Percentiles rank a stretch among this genome's conserved stretches.
phyloP scores from a whole-genome alignment of 1,284 basidiomycete genomes.

The Kwoniella shivajii region DNA sequence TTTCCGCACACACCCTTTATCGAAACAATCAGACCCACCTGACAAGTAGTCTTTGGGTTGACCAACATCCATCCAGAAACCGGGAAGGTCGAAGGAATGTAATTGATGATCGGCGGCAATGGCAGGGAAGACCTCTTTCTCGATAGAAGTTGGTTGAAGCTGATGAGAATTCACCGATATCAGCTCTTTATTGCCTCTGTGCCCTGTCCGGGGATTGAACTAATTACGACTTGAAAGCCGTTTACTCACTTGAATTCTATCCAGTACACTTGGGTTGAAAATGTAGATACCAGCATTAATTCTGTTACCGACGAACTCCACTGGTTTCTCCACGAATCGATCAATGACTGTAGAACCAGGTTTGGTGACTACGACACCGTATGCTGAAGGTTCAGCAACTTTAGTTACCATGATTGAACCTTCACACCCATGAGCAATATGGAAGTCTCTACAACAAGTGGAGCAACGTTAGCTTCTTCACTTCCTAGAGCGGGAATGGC shows the following conservation, averaged over 20 bases:
- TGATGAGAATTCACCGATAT: conserved; percentile 14
- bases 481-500: background rate
- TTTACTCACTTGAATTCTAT: conserved; percentile 57
- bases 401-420: conserved; percentile 62
- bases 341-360: conserved; percentile 58
- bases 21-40: conserved; percentile 30
- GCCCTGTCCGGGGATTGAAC: too few relatives aligned
- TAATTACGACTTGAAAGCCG: background rate
- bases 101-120: conserved; percentile 58
- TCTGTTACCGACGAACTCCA: conserved; percentile 60
- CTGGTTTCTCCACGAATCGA: conserved; percentile 62
- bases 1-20: background rate
- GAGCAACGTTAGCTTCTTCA: background rate
- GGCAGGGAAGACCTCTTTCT: conserved; percentile 60
- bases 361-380: conserved; percentile 60
- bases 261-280: conserved; percentile 59
- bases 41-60: conserved; percentile 59
- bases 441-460: conserved; percentile 55
- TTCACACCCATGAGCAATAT: conserved; percentile 58
- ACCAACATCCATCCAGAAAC: conserved; percentile 62
- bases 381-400: conserved; percentile 60
- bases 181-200: background rate
- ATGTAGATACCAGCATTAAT: conserved; percentile 63
- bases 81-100: conserved; percentile 59
- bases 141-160: conserved; percentile 60